These are phyloP conservation scores for Sphaerulina vaccinii DNA, from an alignment of 2,329 filamentous ascomycete genomes.

Conservation along the genomic window DNA sequence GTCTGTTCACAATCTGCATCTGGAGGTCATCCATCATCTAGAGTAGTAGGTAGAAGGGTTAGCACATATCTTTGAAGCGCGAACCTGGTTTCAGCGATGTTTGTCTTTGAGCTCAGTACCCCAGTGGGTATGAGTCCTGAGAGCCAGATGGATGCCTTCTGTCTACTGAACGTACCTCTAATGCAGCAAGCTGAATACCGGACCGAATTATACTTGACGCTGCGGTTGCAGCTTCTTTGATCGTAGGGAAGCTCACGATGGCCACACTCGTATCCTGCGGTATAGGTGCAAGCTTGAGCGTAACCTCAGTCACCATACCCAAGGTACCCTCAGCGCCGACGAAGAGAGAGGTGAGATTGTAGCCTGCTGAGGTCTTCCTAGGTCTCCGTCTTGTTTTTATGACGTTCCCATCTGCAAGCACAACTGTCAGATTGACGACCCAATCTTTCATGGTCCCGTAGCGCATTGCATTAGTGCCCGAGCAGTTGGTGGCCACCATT, in stretches of 20 bases:
- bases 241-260: conserved; percentile 74
- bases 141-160: too few relatives aligned
- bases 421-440: conserved; percentile 79
- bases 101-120: too few relatives aligned
- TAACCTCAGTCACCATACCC: conserved; percentile 78
- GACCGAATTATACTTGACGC: conserved; percentile 74
- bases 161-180: too few relatives aligned
- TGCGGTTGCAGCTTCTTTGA: conserved; percentile 71
- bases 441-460: conserved; percentile 88
- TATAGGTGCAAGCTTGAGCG: conserved; percentile 73
- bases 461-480: conserved; percentile 67
- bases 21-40: conserved; percentile 85
- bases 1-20: conserved; percentile 76
- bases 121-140: too few relatives aligned
- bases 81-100: too few relatives aligned
- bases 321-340: conserved; percentile 80
- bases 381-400: conserved; percentile 79
- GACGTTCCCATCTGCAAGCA: conserved; percentile 73
- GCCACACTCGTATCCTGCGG: conserved; percentile 75
- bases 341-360: conserved; percentile 78
- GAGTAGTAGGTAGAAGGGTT: too few relatives aligned
- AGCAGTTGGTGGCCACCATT: conserved; percentile 74
- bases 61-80: too few relatives aligned
- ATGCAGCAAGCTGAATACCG: conserved; percentile 69
- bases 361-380: conserved; percentile 75